phyloP scores from a whole-genome alignment of 345 rosid genomes.

The Acer saccharum region DNA sequence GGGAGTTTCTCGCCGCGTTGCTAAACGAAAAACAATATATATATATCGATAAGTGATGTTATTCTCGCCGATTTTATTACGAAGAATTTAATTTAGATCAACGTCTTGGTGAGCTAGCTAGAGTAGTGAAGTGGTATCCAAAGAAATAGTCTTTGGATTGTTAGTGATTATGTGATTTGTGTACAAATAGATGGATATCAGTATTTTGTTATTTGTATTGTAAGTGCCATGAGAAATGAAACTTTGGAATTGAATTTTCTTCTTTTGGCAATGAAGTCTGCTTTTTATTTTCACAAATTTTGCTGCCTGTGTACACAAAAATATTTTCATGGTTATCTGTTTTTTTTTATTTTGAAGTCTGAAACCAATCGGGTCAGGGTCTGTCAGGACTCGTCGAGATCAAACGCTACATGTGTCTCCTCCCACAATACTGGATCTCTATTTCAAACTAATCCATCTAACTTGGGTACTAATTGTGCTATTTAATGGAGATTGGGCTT shows the following conservation, averaged over 20 bases:
- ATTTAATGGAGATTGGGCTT: neutral
- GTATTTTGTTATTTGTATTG: neutral
- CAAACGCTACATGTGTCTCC: too few species aligned
- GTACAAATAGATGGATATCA: neutral
- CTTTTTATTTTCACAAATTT: neutral
- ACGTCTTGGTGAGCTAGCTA: neutral
- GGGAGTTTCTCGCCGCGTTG: constrained; percentile 61
- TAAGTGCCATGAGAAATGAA: neutral
- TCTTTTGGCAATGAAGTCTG: neutral
- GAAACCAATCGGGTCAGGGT: too few species aligned
- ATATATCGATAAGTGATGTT: neutral
- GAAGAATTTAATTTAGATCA: neutral
- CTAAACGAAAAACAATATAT: neutral
- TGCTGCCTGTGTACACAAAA: too few species aligned
- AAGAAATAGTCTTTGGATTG: neutral
- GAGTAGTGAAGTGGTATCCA: neutral
- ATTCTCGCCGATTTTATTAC: neutral
- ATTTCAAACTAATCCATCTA: too few species aligned
- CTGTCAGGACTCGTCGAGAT: too few species aligned
- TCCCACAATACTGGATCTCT: too few species aligned
- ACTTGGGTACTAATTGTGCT: too few species aligned
- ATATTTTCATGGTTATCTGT: too few species aligned
- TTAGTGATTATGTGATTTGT: neutral
- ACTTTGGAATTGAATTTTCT: neutral
- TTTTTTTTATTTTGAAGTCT: too few species aligned